phyloP scores from a whole-genome alignment of 176 grass and related monocot species.

The Leersia perrieri region DNA sequence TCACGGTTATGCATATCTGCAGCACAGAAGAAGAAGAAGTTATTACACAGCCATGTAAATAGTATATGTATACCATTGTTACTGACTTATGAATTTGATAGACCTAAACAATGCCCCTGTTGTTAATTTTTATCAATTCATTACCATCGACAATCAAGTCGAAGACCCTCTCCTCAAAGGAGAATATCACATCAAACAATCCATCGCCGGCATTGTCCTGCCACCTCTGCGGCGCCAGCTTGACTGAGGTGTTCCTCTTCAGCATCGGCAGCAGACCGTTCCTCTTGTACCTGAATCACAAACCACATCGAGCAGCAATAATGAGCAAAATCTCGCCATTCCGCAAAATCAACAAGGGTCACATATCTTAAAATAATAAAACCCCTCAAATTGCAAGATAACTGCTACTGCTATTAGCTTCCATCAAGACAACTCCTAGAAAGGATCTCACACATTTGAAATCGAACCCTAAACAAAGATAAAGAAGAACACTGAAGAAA shows the following conservation, averaged over 20 bases:
- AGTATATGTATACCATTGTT: background rate
- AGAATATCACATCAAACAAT: slow-evolving; percentile 75
- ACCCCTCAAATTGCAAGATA: background rate
- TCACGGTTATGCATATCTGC: slow-evolving; percentile 94
- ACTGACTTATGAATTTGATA: background rate
- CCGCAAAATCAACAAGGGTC: background rate
- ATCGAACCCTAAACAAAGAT: background rate
- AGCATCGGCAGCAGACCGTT: slow-evolving; percentile 96
- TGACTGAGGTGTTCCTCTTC: slow-evolving; percentile 82
- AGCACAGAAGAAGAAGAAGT: no score
- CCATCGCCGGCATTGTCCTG: slow-evolving; percentile 76
- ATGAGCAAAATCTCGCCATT: background rate
- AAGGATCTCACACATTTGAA: background rate
- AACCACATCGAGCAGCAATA: slow-evolving; percentile 2
- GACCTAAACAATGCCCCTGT: background rate
- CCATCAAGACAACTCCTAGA: background rate
- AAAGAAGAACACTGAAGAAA: background rate
- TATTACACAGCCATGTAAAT: background rate
- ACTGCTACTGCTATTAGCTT: background rate
- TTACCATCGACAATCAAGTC: slow-evolving; percentile 85
- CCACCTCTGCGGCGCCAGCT: slow-evolving; percentile 84
- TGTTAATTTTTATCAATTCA: background rate
- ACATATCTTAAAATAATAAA: background rate
- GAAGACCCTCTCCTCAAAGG: slow-evolving; percentile 95
- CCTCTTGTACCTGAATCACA: slow-evolving; percentile 77